These are phyloP conservation scores for Candida nitratophila DNA, from an alignment of 805 yeast genomes.

Conservation along the genomic window DNA sequence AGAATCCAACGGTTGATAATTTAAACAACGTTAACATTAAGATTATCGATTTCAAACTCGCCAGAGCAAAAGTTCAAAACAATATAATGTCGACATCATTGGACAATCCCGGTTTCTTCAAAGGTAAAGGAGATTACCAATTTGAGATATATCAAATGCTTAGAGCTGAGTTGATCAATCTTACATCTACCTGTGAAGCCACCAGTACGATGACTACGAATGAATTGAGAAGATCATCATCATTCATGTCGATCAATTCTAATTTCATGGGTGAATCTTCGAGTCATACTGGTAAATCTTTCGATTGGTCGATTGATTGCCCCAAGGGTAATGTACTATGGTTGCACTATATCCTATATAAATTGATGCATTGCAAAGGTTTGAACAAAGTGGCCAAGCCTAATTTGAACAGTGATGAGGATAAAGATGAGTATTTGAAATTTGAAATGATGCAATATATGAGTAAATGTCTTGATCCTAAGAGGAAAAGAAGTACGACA, in stretches of 20 bases:
- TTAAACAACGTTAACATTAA: constrained; percentile 27
- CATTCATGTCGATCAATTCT: constrained; percentile 3
- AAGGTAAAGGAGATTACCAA: constrained; percentile 53
- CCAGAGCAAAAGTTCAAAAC: constrained; percentile 33
- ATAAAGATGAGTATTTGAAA: not conserved
- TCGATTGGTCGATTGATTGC: constrained; percentile 40
- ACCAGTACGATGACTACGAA: not conserved
- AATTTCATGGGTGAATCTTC: not conserved
- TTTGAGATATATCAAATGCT: constrained; percentile 54
- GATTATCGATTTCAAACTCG: constrained; percentile 51
- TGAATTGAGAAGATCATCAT: constrained; percentile 3
- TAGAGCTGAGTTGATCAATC: constrained; percentile 27
- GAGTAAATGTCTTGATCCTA: constrained; percentile 29
- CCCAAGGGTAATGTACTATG: constrained; percentile 53
- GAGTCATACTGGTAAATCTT: constrained; percentile 15
- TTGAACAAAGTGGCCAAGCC: constrained; percentile 20
- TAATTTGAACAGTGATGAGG: constrained; percentile 8
- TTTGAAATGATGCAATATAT: constrained; percentile 23
- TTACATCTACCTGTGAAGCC: not conserved
- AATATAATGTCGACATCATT: constrained; percentile 43
- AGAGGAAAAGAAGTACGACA: constrained; percentile 1
- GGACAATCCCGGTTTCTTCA: constrained; percentile 57
- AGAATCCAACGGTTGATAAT: constrained; percentile 7
- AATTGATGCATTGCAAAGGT: constrained; percentile 35
- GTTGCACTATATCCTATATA: constrained; percentile 55